phyloP scores from a whole-genome alignment of 805 yeast genomes.

The Saccharomycopsis selenospora region DNA sequence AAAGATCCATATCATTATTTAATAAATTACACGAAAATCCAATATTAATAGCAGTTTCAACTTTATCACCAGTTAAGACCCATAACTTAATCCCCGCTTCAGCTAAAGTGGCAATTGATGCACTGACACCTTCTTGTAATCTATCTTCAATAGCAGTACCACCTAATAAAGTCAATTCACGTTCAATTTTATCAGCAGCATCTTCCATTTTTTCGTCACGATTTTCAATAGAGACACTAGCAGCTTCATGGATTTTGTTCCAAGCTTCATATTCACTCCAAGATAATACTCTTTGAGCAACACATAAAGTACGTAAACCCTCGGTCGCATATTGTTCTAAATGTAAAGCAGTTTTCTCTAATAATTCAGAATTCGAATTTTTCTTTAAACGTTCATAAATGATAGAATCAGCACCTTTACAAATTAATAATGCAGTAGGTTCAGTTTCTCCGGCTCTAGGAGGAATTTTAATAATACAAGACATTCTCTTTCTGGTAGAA shows the following conservation, averaged over 20 bases:
- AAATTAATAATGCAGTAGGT: slow-evolving; percentile 57
- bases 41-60: slow-evolving; percentile 84
- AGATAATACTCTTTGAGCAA: slow-evolving; percentile 60
- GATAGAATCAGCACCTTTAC: slow-evolving; percentile 83
- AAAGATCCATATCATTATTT: slow-evolving; percentile 67
- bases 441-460: slow-evolving; percentile 36
- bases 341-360: slow-evolving; percentile 62
- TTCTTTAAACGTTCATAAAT: slow-evolving; percentile 59
- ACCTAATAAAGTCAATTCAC: slow-evolving; percentile 58
- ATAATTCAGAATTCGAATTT: slow-evolving; percentile 39
- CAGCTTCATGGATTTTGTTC: slow-evolving; percentile 55
- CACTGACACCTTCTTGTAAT: slow-evolving; percentile 82
- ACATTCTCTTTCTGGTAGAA: slow-evolving; percentile 83
- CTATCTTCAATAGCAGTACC: slow-evolving; percentile 87
- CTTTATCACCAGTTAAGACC: slow-evolving; percentile 85
- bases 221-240: slow-evolving; percentile 47
- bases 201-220: slow-evolving; percentile 70
- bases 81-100: slow-evolving; percentile 78
- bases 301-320: slow-evolving; percentile 75
- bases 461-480: slow-evolving; percentile 70
- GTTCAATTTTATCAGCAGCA: slow-evolving; percentile 68
- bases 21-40: slow-evolving; percentile 78
- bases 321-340: slow-evolving; percentile 75
- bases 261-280: slow-evolving; percentile 59
- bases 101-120: slow-evolving; percentile 59